These are phyloP conservation scores for Chaetomium olivaceum DNA, from an alignment of 2,329 filamentous ascomycete genomes.

Conservation along the genomic window DNA sequence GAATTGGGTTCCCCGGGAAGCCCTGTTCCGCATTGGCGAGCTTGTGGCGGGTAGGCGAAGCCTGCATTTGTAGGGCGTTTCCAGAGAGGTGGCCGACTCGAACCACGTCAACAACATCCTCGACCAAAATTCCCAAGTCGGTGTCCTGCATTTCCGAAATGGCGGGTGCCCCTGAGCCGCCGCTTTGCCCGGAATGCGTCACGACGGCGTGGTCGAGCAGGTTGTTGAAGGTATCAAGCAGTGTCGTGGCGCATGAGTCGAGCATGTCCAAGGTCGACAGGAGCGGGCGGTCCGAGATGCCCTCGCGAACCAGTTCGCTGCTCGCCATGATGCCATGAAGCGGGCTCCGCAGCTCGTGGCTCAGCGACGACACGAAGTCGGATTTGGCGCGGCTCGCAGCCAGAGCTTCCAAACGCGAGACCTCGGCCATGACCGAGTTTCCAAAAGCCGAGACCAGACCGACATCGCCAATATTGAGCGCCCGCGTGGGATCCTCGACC, in stretches of 20 bases:
- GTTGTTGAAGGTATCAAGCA: conserved; percentile 50
- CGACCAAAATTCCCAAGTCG: conserved; percentile 24
- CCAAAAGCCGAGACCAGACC: conserved; percentile 50
- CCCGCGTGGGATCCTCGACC: conserved; percentile 38
- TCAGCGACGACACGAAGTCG: conserved; percentile 58
- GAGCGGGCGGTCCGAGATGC: conserved; percentile 44
- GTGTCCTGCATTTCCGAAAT: conserved; percentile 1
- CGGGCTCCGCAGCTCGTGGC: conserved; percentile 58
- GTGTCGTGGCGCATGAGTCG: conserved; percentile 50
- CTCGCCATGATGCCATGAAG: conserved; percentile 58
- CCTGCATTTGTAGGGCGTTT: conserved; percentile 22
- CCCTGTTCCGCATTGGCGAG: neutral
- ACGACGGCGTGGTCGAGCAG: conserved; percentile 31
- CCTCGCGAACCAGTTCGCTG: conserved; percentile 52
- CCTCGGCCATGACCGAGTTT: conserved; percentile 57
- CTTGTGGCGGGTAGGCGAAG: neutral
- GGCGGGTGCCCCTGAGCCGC: neutral
- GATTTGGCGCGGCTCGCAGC: conserved; percentile 48
- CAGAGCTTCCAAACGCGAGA: conserved; percentile 46
- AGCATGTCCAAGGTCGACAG: conserved; percentile 48
- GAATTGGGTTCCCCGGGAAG: conserved; percentile 9
- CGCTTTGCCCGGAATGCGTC: conserved; percentile 14
- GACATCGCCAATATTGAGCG: conserved; percentile 44
- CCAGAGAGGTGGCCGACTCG: conserved; percentile 25
- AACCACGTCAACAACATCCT: conserved; percentile 31